These are phyloP conservation scores for Panaeolus cyanescens DNA, from an alignment of 768 basidiomycete species.

Conservation along the genomic window DNA sequence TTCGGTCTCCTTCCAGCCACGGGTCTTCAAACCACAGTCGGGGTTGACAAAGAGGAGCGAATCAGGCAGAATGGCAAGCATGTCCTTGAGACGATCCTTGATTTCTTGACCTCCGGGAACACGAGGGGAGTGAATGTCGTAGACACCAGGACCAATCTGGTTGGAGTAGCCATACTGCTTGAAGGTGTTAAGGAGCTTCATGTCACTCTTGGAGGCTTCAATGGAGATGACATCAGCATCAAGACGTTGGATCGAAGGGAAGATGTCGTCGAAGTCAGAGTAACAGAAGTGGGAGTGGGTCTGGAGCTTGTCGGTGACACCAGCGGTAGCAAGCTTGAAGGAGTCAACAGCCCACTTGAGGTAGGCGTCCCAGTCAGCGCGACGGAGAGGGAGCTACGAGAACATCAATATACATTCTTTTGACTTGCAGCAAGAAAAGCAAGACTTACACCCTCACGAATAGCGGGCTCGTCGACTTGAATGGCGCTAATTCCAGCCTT, in stretches of 20 bases:
- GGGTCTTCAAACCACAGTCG: constrained; percentile 98
- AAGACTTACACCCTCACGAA: constrained; percentile 89
- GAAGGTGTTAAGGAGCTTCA: constrained; percentile 97
- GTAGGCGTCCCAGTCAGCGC: constrained; percentile 94
- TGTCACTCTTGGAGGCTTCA: constrained; percentile 97
- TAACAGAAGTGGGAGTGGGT: constrained; percentile 99
- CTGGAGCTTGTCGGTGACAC: constrained; percentile 91
- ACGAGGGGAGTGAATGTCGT: constrained; percentile 99
- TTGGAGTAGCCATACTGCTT: constrained; percentile 94
- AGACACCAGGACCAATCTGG: constrained; percentile 97
- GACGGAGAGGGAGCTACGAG: constrained; percentile 89
- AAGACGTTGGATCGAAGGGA: constrained; percentile 94
- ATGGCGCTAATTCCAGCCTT: constrained; percentile 96
- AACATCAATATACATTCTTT: constrained; percentile 16
- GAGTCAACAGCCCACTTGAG: constrained; percentile 98
- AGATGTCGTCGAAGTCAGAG: constrained; percentile 98
- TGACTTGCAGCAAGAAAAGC: constrained; percentile 1
- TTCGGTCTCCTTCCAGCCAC: constrained; percentile 98
- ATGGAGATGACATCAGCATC: constrained; percentile 99
- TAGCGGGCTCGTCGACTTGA: constrained; percentile 99
- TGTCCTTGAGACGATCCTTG: constrained; percentile 84
- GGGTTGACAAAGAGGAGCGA: constrained; percentile 92
- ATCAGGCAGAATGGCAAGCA: constrained; percentile 80
- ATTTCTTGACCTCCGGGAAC: constrained; percentile 93
- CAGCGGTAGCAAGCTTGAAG: constrained; percentile 96